These are phyloP conservation scores for Calvatia gigantea DNA, from an alignment of 768 basidiomycete genomes.

Conservation along the genomic window DNA sequence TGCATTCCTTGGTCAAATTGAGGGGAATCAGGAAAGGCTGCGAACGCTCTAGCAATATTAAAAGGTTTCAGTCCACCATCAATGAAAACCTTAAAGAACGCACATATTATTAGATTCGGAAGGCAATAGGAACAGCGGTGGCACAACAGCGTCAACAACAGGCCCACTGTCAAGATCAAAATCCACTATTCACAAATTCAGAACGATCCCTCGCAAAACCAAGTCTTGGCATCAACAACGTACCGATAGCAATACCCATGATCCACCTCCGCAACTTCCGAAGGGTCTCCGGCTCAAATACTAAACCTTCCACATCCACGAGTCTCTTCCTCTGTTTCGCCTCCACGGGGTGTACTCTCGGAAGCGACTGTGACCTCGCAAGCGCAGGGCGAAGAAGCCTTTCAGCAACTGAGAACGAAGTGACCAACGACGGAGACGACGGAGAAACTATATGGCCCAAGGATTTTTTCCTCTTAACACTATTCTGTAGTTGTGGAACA, in stretches of 20 bases:
- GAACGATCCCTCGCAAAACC: slow-evolving; percentile 4
- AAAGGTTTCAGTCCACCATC: background rate
- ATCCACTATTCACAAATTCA: slow-evolving; percentile 47
- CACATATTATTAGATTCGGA: slow-evolving; percentile 83
- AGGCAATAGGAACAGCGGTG: slow-evolving; percentile 58
- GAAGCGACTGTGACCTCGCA: slow-evolving; percentile 45
- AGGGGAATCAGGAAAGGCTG: slow-evolving; percentile 86
- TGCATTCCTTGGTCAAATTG: slow-evolving; percentile 84
- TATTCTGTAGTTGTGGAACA: background rate
- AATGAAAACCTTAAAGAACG: slow-evolving; percentile 22
- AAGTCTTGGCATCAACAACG: slow-evolving; percentile 16
- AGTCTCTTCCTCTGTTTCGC: slow-evolving; percentile 26
- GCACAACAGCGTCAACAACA: slow-evolving; percentile 66
- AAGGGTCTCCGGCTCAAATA: slow-evolving; percentile 44
- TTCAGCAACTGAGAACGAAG: background rate
- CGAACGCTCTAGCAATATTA: slow-evolving; percentile 66
- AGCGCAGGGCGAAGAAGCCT: slow-evolving; percentile 14
- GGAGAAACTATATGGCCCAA: background rate
- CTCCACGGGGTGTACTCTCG: slow-evolving; percentile 32
- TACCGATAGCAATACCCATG: slow-evolving; percentile 62
- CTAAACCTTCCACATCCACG: slow-evolving; percentile 37
- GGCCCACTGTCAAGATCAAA: slow-evolving; percentile 91
- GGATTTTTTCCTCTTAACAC: background rate
- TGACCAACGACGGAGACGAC: background rate
- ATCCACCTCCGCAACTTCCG: slow-evolving; percentile 63